Base-by-base conservation (phyloP, 306 rosid genomes). In the Argentina anserina region DNA sequence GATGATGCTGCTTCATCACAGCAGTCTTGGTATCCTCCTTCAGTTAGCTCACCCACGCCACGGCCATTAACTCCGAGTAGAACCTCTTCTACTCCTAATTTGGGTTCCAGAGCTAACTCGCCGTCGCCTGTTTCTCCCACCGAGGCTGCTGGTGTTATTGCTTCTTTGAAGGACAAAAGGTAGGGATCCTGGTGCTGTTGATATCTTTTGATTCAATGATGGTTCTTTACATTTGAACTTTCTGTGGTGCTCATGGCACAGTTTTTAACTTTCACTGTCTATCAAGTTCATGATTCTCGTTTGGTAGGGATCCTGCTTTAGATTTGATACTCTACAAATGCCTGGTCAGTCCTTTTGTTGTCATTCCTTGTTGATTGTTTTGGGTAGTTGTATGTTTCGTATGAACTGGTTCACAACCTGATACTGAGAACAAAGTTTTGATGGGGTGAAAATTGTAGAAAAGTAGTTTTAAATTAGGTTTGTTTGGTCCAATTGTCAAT, bases 11-110 rank as follows among this genome's bases (percentile, higher is more conserved):
- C 83, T 79, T 42, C 90, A 46, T 70, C 94, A 18, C 96, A 86
- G 58, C 96, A 86, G 53, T 89, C 98, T 2, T 93, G 96, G 96
- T 93, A 89, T 86, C 90, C 98, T 62, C 84, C 92, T 1, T 90
- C 98, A 1, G 91, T 80, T 72, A 83, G 77, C 75, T 83, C 96
- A 18, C 82, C 93, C 0, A 58, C 90, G 36, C 86, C 98, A 8
- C 89, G 84, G 60, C 92, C 97, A 21, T 86, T 72, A 74, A 90
- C 97, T 4, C 97, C 98, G 0, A 58, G 79, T 42, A 80, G 83
- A 63, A 43, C 85, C 50, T 84, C 89, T 61, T 85, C 89, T 55
- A 82, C 92, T 3, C 60, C 84, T 55, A 78, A 80, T 77, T 82
- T 72, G 41, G 37, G 79, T 75, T 72, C 82, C 1, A 79, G 86